Percentiles rank a stretch among this genome's conserved stretches.
Conservation (phyloP, 495 filamentous ascomycete species). For the Viridothelium virens region DNA sequence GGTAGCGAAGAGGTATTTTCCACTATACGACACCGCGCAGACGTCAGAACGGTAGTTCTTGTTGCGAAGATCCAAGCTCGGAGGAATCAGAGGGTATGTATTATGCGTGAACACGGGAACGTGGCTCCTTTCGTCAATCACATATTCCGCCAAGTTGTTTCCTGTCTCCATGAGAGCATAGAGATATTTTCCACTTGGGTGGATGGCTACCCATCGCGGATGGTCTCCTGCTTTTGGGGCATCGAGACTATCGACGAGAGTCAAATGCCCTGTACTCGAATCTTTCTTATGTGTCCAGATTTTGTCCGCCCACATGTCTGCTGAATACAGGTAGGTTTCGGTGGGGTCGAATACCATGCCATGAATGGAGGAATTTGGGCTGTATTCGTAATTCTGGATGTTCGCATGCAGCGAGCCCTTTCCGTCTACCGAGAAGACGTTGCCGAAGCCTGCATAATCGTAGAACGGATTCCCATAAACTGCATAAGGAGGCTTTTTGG, state of each 20-base stretch:
- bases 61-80: conserved; percentile 43
- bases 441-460: conserved; percentile 69
- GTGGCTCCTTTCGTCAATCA: conserved; percentile 66
- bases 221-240: conserved; percentile 66
- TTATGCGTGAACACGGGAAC: conserved; percentile 75
- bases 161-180: conserved; percentile 83
- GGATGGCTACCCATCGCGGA: conserved; percentile 77
- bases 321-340: conserved; percentile 79
- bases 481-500: conserved; percentile 63
- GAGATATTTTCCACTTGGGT: conserved; percentile 64
- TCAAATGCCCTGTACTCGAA: conserved; percentile 51
- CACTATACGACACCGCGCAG: conserved; percentile 56
- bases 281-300: conserved; percentile 78
- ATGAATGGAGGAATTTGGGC: conserved; percentile 67
- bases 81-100: conserved; percentile 67
- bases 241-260: conserved; percentile 58
- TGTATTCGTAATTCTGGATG: conserved; percentile 73
- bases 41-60: conserved; percentile 71
- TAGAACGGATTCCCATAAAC: conserved; percentile 87
- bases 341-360: conserved; percentile 83
- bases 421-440: conserved; percentile 61
- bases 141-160: conserved; percentile 70
- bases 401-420: conserved; percentile 57
- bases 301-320: conserved; percentile 75
- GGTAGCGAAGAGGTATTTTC: conserved; percentile 71